Base-by-base conservation (phyloP, 1,284 basidiomycete species). In the Hemileia vastatrix region DNA sequence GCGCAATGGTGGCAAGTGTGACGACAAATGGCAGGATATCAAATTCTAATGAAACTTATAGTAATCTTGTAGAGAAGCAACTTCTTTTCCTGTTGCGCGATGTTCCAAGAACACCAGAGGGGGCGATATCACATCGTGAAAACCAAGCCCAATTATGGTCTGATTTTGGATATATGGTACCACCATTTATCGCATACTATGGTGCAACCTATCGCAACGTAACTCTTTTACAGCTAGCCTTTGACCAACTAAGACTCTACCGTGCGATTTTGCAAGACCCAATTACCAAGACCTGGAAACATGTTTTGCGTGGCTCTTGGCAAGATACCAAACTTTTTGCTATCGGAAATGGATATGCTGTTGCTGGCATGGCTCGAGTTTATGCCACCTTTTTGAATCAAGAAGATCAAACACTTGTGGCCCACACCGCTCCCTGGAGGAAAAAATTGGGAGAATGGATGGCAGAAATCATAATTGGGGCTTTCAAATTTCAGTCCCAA, bases 111-210 rank as follows among this genome's bases (percentile, higher is more conserved):
- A 64, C 68, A 4, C 67, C 70, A 1, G 83, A 87, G 66, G 90
- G 90, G 1, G 90, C 90, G 0, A 84, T 93, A 31, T 90, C 87
- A 1, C 90, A 93, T 75, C 80, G 86, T 1, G 78, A 78, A 8
- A 78, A 79, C 1, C 77, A 85, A 70, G 78, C 86, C 2, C 86
- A 88, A 70, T 79, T 88, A 8, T 64, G 57, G 57, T 82, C 82
- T 51, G 87, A 88, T 73, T 88, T 80, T 61, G 80, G 87, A 5
- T 90, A 87, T 76, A 90, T 93, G 90, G 86, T 87, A 0, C 91
- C 92, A 0, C 92, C 92, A 0, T 95, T 93, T 77, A 77, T 96
- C 6, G 90, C 92, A 0, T 91, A 87, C 76, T 93, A 90, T 73
- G 93, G 88, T 32, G 83, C 84, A 33, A 69, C 83, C 24, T 84